Conservation (phyloP, 495 filamentous ascomycete genomes). For the Clohesyomyces aquaticus region DNA sequence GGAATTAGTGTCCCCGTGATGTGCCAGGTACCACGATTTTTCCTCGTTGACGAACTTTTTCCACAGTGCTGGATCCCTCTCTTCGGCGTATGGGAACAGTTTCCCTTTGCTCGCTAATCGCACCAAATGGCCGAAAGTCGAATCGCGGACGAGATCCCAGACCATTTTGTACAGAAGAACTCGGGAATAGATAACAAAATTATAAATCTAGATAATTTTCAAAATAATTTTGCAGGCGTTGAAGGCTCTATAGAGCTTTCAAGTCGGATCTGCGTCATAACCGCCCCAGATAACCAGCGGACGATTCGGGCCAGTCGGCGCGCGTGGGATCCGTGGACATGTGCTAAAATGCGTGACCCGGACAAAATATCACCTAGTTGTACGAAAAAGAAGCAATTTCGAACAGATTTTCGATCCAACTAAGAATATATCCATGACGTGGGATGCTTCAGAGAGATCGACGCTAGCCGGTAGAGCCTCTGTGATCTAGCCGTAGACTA, state of each 20-base stretch:
- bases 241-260: too few species aligned
- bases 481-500: too few species aligned
- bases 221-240: too few species aligned
- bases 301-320: too few species aligned
- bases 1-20: conserved; percentile 41
- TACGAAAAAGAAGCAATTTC: not conserved
- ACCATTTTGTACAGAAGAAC: conserved; percentile 8
- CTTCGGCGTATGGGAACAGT: conserved; percentile 44
- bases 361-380: not conserved
- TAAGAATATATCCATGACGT: not conserved
- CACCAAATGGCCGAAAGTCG: conserved; percentile 45
- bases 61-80: conserved; percentile 43
- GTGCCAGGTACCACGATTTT: conserved; percentile 42
- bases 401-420: not conserved
- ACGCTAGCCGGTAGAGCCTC: not conserved
- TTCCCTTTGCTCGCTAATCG: conserved; percentile 40
- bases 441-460: not conserved
- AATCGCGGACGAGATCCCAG: conserved; percentile 46
- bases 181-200: not conserved
- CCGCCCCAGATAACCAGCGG: too few species aligned
- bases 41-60: conserved; percentile 46
- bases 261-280: too few species aligned
- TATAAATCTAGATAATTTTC: not conserved
- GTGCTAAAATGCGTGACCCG: not conserved
- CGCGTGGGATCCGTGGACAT: too few species aligned